Evolutionary conservation across 2,329 filamentous ascomycete genomes (phyloP), one percentile per base, ranked within the genome.

Genomic region (Penicillium brasilianum): DNA sequence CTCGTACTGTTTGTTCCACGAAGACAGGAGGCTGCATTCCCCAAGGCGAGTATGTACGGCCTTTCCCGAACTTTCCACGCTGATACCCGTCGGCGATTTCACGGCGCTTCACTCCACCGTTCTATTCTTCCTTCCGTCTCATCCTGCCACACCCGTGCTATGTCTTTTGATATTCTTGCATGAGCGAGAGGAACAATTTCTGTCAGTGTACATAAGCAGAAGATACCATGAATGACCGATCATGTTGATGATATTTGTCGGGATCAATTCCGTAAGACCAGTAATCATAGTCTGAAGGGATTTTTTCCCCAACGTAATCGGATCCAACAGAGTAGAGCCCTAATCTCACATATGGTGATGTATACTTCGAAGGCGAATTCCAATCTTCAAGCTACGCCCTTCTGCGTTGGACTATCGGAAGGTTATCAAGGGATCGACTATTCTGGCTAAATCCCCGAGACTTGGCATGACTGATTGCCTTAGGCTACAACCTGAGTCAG

Each of bases 191-290:
- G 22, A 36, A 54, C 53, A 54, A 61, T 54, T 60, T 55, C 48
- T 53, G 41, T 56, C 39, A 32, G 41, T 69, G 67, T 69, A 70
- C 61, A 71, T 71, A 70, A 37, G 57, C 43, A 54, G 59, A 64
- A 67, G 68, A 71, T 70, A 72, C 65, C 61, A 71, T 61, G 54
- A 59, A 61, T 36, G 30, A 61, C 37, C 51, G 57, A 53, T 50
- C 39, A 41, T 46, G 37, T 28, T 52, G 48, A 48, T 56, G 57
- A 64, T 20, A 11, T 55, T 53, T 28, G 11, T 20, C 36, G 50
- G 34, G 13, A 53, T 39, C 18, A 9, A 28, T 25, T 14, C 48
- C 48, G 30, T 34, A 13, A 20, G 28, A n/a, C 44, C 8, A 50
- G 16, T 18, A 11, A 18, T 32, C 25, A 10, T 49, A 11, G 46